Percentiles rank a stretch among this genome's conserved stretches.
These are phyloP conservation scores for Cucurbita argyrosperma DNA, from an alignment of 306 rosid species.

Conservation along the genomic window DNA sequence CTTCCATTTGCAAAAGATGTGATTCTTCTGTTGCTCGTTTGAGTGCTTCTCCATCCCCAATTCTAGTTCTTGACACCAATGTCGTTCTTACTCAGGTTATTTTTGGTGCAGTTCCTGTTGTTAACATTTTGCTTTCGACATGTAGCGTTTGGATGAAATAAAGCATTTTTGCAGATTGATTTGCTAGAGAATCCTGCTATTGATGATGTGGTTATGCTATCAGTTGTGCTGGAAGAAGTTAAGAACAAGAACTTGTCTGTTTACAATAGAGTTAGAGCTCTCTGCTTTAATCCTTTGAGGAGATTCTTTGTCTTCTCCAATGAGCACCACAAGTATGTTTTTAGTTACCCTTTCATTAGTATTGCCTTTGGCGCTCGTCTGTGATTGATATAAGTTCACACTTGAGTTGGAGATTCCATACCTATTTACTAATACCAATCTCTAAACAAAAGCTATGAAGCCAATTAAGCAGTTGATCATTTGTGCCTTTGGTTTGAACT, in stretches of 20 bases:
- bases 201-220: constrained; percentile 67
- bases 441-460: background rate
- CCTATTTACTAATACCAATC: background rate
- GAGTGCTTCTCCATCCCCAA: constrained; percentile 38
- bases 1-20: constrained; percentile 54
- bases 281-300: constrained; percentile 48
- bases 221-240: constrained; percentile 78
- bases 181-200: constrained; percentile 83
- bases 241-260: constrained; percentile 65
- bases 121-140: background rate
- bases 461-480: background rate
- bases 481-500: background rate
- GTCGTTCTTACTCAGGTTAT: constrained; percentile 77
- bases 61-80: constrained; percentile 78
- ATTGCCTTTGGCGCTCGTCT: background rate
- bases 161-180: constrained; percentile 51
- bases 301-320: constrained; percentile 76
- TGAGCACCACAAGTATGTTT: constrained; percentile 66
- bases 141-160: background rate
- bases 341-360: background rate
- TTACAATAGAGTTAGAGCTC: constrained; percentile 65
- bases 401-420: background rate
- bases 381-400: background rate
- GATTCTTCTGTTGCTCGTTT: constrained; percentile 49
- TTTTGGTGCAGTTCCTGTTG: background rate